Evolutionary conservation across 2,329 filamentous ascomycete genomes (phyloP).

Genomic region (Coniella vitis): DNA sequence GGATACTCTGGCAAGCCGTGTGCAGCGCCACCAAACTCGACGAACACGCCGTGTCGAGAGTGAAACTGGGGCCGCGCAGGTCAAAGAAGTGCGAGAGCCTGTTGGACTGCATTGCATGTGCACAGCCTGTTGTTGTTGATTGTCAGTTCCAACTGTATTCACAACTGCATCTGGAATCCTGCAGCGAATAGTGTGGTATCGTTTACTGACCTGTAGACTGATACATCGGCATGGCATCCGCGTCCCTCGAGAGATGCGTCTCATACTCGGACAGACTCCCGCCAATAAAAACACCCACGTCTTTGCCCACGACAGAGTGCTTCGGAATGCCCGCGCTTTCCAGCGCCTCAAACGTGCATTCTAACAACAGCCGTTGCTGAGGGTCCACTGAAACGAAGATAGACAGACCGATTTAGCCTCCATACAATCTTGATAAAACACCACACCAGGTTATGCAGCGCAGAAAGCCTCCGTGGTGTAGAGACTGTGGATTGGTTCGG

Average conservation of each 20-base stretch:
- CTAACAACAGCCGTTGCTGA: constrained; percentile 45
- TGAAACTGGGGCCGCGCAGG: constrained; percentile 45
- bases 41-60: constrained; percentile 46
- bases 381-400: constrained; percentile 44
- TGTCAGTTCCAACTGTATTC: not conserved
- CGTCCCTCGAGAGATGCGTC: constrained; percentile 36
- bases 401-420: too few species aligned
- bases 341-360: constrained; percentile 48
- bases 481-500: too few species aligned
- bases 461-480: too few species aligned
- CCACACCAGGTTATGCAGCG: too few species aligned
- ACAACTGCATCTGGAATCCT: too few species aligned
- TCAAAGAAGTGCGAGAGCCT: constrained; percentile 50
- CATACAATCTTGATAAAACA: too few species aligned
- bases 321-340: constrained; percentile 46
- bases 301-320: constrained; percentile 37
- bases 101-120: constrained; percentile 47
- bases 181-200: too few species aligned
- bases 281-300: constrained; percentile 45
- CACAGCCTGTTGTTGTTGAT: constrained; percentile 31
- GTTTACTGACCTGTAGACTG: constrained; percentile 41
- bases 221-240: constrained; percentile 38
- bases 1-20: constrained; percentile 41
- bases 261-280: constrained; percentile 42
- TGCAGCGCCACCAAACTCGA: constrained; percentile 44